Percentiles rank a stretch among this genome's conserved stretches.
These are phyloP conservation scores for Colletotrichum falcatum DNA, from an alignment of 2,329 filamentous ascomycete species.

Conservation along the genomic window DNA sequence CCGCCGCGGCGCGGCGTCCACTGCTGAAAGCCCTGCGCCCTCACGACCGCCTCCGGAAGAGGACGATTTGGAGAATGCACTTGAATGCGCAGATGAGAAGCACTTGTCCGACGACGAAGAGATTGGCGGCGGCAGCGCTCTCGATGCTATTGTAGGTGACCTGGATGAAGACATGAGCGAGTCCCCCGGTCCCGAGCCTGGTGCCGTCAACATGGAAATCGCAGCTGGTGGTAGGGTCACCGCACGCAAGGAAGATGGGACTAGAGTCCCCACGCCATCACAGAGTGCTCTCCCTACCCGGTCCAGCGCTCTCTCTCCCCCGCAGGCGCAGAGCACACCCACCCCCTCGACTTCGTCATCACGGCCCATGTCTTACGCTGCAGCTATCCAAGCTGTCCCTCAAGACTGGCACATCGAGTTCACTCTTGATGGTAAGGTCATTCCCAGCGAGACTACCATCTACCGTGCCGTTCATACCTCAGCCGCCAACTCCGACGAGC, in stretches of 20 bases:
- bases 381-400: slow-evolving; percentile 81
- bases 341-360: slow-evolving; percentile 64
- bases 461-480: slow-evolving; percentile 90
- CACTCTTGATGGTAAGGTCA: slow-evolving; percentile 83
- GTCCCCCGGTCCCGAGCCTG: slow-evolving; percentile 78
- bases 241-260: slow-evolving; percentile 92
- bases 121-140: slow-evolving; percentile 72
- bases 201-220: slow-evolving; percentile 92
- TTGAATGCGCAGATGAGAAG: slow-evolving; percentile 95
- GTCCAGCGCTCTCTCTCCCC: slow-evolving; percentile 54
- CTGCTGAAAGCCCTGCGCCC: slow-evolving; percentile 63
- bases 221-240: slow-evolving; percentile 88
- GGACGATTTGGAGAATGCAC: slow-evolving; percentile 73
- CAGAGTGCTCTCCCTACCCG: slow-evolving; percentile 62
- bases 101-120: slow-evolving; percentile 80
- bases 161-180: slow-evolving; percentile 87
- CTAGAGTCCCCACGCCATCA: slow-evolving; percentile 84
- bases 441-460: slow-evolving; percentile 93
- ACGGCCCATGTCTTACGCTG: slow-evolving; percentile 83
- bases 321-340: slow-evolving; percentile 57
- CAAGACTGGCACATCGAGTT: slow-evolving; percentile 99
- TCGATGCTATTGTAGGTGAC: slow-evolving; percentile 92
- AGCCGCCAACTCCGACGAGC: slow-evolving; percentile 66
- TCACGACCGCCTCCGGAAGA: slow-evolving; percentile 67
- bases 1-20: slow-evolving; percentile 65